Evolutionary conservation across 305 asterid species (phyloP).

Genomic region (Ilex paraguariensis): DNA sequence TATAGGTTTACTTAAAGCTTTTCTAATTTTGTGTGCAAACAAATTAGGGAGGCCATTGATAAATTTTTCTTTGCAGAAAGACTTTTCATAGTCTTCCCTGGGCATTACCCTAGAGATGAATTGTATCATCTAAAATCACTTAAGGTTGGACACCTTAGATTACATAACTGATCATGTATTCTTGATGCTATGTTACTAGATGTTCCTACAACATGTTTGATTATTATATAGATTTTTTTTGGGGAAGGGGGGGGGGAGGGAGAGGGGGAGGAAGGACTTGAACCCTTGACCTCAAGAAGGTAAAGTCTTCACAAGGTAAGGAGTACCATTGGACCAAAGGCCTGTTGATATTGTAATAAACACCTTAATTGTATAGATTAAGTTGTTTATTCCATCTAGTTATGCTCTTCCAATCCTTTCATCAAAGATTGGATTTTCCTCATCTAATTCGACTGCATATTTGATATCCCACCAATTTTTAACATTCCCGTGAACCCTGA

Average conservation of each 20-base stretch:
- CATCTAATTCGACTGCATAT: background rate
- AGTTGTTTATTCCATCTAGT: background rate
- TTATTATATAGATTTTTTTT: too few relatives aligned
- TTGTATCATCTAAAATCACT: background rate
- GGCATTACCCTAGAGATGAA: background rate
- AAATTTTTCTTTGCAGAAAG: background rate
- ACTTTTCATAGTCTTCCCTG: background rate
- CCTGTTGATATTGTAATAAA: too few relatives aligned
- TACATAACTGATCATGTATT: background rate
- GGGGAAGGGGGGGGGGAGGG: too few relatives aligned
- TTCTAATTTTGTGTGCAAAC: too few relatives aligned
- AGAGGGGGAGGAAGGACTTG: too few relatives aligned
- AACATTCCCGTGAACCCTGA: too few relatives aligned
- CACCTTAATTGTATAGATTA: too few relatives aligned
- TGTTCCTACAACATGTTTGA: background rate
- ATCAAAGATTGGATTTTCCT: background rate
- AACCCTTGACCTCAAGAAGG: too few relatives aligned
- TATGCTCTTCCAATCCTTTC: background rate
- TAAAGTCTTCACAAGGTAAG: too few relatives aligned
- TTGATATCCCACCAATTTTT: too few relatives aligned
- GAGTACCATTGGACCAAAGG: too few relatives aligned
- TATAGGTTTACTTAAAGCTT: background rate
- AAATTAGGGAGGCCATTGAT: background rate
- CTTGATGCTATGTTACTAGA: background rate
- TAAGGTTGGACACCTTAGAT: background rate